These are phyloP conservation scores for Hypoxylon perforatum DNA, from an alignment of 495 filamentous ascomycete species.

Conservation along the genomic window DNA sequence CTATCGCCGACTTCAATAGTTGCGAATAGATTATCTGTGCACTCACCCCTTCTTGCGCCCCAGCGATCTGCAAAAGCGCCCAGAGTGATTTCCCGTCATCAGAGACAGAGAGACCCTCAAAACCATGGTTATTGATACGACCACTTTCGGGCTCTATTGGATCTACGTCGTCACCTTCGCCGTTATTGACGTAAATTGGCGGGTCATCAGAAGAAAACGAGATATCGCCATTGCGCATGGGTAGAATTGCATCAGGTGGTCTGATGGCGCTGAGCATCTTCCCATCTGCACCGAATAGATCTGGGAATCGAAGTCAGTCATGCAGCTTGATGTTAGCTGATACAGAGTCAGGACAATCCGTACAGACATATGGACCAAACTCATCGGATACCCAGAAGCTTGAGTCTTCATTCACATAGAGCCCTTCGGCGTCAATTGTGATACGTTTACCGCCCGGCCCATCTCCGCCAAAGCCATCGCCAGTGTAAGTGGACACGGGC, in stretches of 20 bases:
- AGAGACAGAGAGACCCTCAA: conserved; percentile 76
- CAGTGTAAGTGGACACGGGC: conserved; percentile 73
- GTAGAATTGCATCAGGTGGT: conserved; percentile 74
- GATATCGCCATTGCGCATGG: conserved; percentile 67
- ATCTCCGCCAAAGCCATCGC: conserved; percentile 75
- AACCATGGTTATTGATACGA: conserved; percentile 80
- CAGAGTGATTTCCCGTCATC: conserved; percentile 73
- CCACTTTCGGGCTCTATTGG: conserved; percentile 70
- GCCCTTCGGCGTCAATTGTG: conserved; percentile 74
- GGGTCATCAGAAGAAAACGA: conserved; percentile 61
- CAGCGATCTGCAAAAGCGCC: conserved; percentile 74
- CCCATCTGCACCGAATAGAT: conserved; percentile 68
- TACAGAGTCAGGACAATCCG: background rate
- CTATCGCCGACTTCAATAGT: too few species aligned
- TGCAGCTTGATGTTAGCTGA: background rate
- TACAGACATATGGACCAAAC: conserved; percentile 78
- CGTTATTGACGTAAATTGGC: conserved; percentile 63
- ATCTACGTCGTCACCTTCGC: conserved; percentile 48
- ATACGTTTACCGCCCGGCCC: conserved; percentile 69
- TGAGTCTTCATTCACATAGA: conserved; percentile 71
- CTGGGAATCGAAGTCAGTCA: conserved; percentile 15
- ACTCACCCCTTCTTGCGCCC: conserved; percentile 72
- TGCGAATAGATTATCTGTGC: too few species aligned
- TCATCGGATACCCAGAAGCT: conserved; percentile 84
- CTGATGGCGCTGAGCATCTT: conserved; percentile 73